Conservation (phyloP, 2,329 filamentous ascomycete species). For the Phyllosticta citrichinensis region DNA sequence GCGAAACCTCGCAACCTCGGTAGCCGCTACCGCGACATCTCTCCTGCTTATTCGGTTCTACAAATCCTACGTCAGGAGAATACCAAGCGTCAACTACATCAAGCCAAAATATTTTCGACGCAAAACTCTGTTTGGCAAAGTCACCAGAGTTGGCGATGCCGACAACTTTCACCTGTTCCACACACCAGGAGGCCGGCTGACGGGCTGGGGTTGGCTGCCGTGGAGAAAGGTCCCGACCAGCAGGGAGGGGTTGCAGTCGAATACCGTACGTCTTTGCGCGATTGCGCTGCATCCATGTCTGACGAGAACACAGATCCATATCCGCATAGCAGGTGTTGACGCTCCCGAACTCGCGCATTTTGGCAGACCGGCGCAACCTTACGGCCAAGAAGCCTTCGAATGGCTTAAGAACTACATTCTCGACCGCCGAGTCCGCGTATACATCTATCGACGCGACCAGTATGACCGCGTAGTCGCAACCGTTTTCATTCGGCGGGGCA, state of each 20-base stretch:
- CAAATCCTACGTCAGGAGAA: constrained; percentile 65
- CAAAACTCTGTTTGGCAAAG: constrained; percentile 69
- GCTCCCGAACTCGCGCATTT: constrained; percentile 92
- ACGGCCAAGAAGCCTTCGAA: constrained; percentile 64
- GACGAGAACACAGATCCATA: constrained; percentile 54
- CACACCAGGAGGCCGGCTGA: constrained; percentile 76
- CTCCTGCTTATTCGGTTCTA: constrained; percentile 52
- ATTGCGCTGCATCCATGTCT: neutral
- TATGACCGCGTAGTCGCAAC: constrained; percentile 86
- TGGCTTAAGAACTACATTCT: constrained; percentile 70
- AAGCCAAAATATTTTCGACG: constrained; percentile 63
- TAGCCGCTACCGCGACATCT: constrained; percentile 46
- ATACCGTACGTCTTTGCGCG: constrained; percentile 52
- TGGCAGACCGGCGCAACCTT: constrained; percentile 77
- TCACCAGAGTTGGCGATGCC: constrained; percentile 91
- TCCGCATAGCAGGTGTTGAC: constrained; percentile 85
- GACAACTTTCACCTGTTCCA: constrained; percentile 94
- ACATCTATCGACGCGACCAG: constrained; percentile 77
- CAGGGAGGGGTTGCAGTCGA: constrained; percentile 59
- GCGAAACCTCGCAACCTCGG: constrained; percentile 43
- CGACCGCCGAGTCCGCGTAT: constrained; percentile 65
- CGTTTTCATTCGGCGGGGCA: constrained; percentile 59
- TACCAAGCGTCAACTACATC: constrained; percentile 68
- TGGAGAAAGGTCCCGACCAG: constrained; percentile 59
- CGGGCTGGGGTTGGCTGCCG: constrained; percentile 87